A percentile compares a stretch with the other conserved stretches of the same genome.
Evolutionary conservation across 345 rosid genomes (phyloP).

Genomic region (Punica granatum): DNA sequence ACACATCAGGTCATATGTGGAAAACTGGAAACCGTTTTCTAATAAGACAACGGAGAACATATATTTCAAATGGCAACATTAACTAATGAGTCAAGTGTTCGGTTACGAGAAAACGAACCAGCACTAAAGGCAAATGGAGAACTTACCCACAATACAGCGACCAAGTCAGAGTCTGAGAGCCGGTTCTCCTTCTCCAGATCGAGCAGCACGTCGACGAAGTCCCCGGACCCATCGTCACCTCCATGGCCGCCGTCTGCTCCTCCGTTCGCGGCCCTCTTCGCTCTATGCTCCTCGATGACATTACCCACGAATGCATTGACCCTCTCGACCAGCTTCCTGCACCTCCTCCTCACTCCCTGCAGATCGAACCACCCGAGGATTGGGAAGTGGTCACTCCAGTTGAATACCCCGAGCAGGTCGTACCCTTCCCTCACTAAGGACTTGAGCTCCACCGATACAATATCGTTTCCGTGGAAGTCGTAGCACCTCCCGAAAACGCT

Average conservation of each 20-base stretch:
- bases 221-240: constrained; percentile 19
- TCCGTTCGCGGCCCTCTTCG: constrained; percentile 16
- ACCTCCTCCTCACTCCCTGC: constrained; percentile 6
- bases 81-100: too few relatives aligned
- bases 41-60: neutral
- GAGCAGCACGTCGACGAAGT: constrained; percentile 80
- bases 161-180: constrained; percentile 59
- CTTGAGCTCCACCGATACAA: constrained; percentile 29
- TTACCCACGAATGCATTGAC: constrained; percentile 55
- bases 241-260: neutral
- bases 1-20: too few relatives aligned
- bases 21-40: too few relatives aligned
- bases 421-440: constrained; percentile 24
- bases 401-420: constrained; percentile 8
- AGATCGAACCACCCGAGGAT: constrained; percentile 4
- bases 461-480: constrained; percentile 30
- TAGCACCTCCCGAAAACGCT: constrained; percentile 66
- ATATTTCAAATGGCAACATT: too few relatives aligned
- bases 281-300: constrained; percentile 53
- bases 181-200: constrained; percentile 46
- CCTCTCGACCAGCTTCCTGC: constrained; percentile 25
- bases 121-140: neutral
- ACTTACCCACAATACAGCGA: constrained; percentile 81
- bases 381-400: constrained; percentile 14
- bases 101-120: too few relatives aligned